phyloP scores from a whole-genome alignment of 1,284 basidiomycete species.

The Tilletia indica region DNA sequence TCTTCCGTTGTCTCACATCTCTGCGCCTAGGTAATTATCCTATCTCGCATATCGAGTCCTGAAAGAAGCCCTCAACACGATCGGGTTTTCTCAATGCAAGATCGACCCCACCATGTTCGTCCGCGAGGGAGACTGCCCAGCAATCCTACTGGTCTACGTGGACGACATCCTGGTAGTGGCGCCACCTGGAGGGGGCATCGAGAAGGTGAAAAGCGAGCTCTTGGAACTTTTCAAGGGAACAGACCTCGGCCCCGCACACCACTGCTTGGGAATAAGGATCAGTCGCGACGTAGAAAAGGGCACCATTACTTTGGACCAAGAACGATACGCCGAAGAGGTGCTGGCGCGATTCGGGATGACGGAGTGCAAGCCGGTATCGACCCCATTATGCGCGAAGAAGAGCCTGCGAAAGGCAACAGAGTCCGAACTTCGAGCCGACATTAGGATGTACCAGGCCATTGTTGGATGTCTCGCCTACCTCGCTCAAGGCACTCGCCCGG shows the following conservation, averaged over 20 bases:
- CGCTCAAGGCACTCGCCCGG: slow-evolving; percentile 57
- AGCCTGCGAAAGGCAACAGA: neutral
- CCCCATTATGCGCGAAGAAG: neutral
- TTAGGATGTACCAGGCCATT: neutral
- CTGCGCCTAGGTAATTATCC: too few relatives aligned
- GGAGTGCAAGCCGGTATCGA: neutral
- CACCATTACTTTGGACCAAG: neutral
- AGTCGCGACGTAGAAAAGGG: neutral
- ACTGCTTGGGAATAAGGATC: neutral
- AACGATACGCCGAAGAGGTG: too few relatives aligned
- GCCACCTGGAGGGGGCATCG: neutral
- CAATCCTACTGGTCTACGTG: neutral
- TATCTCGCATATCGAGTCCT: too few relatives aligned
- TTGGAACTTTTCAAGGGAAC: neutral
- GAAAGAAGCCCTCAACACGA: neutral
- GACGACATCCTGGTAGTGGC: neutral
- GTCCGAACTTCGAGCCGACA: neutral
- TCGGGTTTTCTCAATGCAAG: neutral
- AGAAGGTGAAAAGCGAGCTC: neutral
- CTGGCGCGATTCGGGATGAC: neutral
- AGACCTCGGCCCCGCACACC: neutral
- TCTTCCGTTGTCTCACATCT: too few relatives aligned
- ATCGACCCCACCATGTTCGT: neutral
- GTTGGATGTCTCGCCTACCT: slow-evolving; percentile 60
- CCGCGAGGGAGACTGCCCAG: neutral